Conservation (phyloP, 2,329 filamentous ascomycete species). For the Penicillium sp. region DNA sequence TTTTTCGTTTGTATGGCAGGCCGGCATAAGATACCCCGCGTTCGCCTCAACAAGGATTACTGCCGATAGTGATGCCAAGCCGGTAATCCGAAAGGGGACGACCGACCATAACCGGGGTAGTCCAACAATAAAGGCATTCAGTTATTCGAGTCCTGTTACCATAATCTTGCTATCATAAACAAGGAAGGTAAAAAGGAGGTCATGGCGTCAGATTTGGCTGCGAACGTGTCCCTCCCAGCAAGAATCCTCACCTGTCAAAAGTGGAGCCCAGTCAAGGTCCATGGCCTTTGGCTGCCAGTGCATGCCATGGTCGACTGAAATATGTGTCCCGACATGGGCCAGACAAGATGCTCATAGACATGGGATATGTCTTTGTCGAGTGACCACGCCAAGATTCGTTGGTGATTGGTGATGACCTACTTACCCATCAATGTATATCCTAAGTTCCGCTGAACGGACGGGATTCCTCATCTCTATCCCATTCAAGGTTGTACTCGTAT, state of each 20-base stretch:
- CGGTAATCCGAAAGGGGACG: not conserved
- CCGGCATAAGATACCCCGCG: not conserved
- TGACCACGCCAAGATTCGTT: not conserved
- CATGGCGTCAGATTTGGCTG: not conserved
- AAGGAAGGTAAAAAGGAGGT: not conserved
- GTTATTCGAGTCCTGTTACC: not conserved
- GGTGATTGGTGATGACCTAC: not conserved
- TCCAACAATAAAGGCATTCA: not conserved
- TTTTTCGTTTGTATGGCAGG: not conserved
- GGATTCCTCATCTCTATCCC: not conserved
- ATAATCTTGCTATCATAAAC: not conserved
- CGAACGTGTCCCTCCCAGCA: not conserved
- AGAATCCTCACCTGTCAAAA: not conserved
- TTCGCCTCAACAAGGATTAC: not conserved
- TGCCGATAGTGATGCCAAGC: not conserved
- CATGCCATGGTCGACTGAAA: too few relatives aligned
- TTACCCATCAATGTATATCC: too few relatives aligned
- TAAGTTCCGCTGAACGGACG: not conserved
- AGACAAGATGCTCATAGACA: not conserved
- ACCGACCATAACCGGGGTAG: not conserved
- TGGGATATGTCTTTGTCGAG: not conserved
- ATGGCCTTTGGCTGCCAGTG: not conserved
- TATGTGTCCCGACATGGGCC: not conserved
- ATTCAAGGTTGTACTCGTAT: not conserved
- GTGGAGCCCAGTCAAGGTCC: not conserved